Conservation (phyloP, 2,329 filamentous ascomycete genomes). For the Colletotrichum sp. region DNA sequence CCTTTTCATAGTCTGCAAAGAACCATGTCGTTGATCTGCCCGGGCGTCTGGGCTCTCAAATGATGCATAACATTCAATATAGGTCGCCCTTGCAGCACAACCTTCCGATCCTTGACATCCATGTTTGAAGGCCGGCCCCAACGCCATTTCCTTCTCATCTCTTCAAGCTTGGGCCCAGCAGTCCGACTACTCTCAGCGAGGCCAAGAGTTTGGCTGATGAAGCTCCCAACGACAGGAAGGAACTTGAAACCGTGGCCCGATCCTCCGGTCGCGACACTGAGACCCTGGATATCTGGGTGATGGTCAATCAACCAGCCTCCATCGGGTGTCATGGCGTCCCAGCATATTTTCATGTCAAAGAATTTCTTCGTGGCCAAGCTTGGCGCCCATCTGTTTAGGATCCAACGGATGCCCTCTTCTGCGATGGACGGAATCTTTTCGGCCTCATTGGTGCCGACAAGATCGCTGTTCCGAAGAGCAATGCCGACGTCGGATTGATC, state of each 20-base stretch:
- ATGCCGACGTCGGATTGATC: background rate
- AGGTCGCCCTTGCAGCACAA: background rate
- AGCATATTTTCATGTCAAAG: background rate
- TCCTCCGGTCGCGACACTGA: background rate
- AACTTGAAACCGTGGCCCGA: background rate
- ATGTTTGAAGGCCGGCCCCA: background rate
- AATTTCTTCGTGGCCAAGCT: background rate
- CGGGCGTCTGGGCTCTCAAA: background rate
- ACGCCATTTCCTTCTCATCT: background rate
- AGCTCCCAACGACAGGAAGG: background rate
- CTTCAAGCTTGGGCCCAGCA: background rate
- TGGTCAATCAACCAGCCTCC: background rate
- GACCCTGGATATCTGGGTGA: background rate
- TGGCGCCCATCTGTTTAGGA: background rate
- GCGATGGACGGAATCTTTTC: background rate
- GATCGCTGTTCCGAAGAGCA: background rate
- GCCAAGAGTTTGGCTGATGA: background rate
- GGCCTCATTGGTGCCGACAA: background rate
- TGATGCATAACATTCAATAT: background rate
- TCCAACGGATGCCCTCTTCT: background rate
- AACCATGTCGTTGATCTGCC: background rate
- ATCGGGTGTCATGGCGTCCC: background rate
- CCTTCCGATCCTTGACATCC: background rate
- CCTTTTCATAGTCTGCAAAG: background rate
- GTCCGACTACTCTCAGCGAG: background rate